Conservation (phyloP, 169 alveolate genomes). For the Eimeria tenella region DNA sequence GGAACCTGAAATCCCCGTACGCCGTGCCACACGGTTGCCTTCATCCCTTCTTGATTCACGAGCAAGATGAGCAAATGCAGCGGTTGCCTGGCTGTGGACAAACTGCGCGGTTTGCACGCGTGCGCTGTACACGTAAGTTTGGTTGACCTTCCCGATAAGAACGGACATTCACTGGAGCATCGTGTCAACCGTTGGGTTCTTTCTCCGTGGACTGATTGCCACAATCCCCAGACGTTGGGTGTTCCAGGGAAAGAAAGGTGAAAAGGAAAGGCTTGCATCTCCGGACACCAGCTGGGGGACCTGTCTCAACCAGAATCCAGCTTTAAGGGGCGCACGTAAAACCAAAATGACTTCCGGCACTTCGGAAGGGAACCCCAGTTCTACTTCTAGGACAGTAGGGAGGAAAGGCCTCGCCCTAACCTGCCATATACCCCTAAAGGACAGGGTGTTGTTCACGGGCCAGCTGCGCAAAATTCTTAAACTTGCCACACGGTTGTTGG, state of each 20-base stretch:
- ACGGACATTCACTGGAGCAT: background rate
- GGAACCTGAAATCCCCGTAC: no score
- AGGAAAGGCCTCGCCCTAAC: conserved; percentile 53
- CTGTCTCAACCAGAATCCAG: conserved; percentile 22
- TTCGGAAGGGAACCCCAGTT: conserved; percentile 27
- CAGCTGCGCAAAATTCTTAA: background rate
- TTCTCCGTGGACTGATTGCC: conserved; percentile 13
- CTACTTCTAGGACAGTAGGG: conserved; percentile 11
- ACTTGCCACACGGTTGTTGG: conserved; percentile 32
- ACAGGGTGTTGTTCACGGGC: background rate
- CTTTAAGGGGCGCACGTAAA: conserved; percentile 29
- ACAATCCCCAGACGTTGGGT: conserved; percentile 7
- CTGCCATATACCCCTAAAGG: conserved; percentile 59
- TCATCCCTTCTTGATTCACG: no score
- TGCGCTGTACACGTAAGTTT: no score
- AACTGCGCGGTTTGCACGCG: no score
- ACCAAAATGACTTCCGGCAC: conserved; percentile 50
- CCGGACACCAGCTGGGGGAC: conserved; percentile 43
- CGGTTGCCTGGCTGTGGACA: no score
- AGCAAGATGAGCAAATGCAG: no score
- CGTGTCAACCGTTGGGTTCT: conserved; percentile 1
- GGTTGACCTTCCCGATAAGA: no score
- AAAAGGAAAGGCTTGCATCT: conserved; percentile 44
- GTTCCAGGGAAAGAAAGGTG: conserved; percentile 58
- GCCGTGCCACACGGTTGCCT: no score